Conservation (phyloP, 164 flowering plant genomes). For the Berberis thunbergii region DNA sequence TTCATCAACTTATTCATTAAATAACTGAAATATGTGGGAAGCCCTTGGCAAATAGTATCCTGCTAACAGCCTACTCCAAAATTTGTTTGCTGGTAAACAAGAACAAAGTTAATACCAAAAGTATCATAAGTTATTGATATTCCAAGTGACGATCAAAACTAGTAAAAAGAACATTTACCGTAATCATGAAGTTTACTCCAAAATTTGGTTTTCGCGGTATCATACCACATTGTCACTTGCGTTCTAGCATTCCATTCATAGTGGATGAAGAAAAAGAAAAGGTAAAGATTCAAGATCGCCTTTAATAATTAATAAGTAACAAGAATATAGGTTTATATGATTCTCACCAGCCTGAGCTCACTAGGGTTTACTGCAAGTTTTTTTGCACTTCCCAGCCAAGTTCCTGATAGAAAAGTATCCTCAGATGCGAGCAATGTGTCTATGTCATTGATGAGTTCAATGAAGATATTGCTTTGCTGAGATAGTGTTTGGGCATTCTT, state of each 20-base stretch:
- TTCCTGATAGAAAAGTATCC: constrained; percentile 81
- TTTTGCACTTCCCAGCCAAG: constrained; percentile 93
- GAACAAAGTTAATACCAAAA: background rate
- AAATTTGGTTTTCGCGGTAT: constrained; percentile 39
- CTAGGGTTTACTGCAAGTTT: constrained; percentile 40
- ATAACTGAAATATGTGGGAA: constrained; percentile 44
- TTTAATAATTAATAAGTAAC: too few species aligned
- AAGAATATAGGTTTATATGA: background rate
- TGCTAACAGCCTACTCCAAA: constrained; percentile 77
- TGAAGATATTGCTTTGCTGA: constrained; percentile 42
- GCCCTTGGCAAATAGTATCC: constrained; percentile 87
- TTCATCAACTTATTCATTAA: constrained; percentile 42
- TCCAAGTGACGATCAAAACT: background rate
- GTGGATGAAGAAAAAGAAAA: background rate
- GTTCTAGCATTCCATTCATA: constrained; percentile 28
- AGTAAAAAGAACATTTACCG: constrained; percentile 34
- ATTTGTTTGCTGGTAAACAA: constrained; percentile 65
- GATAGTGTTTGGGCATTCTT: constrained; percentile 37
- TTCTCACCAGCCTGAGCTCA: constrained; percentile 60
- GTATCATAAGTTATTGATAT: background rate
- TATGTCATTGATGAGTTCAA: constrained; percentile 68
- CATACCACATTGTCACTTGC: constrained; percentile 93
- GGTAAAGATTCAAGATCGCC: background rate
- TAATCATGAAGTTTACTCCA: constrained; percentile 97
- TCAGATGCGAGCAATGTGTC: constrained; percentile 79